Evolutionary conservation across 108 stramenopile species (phyloP).

Genomic region (Nitzschia palea): DNA sequence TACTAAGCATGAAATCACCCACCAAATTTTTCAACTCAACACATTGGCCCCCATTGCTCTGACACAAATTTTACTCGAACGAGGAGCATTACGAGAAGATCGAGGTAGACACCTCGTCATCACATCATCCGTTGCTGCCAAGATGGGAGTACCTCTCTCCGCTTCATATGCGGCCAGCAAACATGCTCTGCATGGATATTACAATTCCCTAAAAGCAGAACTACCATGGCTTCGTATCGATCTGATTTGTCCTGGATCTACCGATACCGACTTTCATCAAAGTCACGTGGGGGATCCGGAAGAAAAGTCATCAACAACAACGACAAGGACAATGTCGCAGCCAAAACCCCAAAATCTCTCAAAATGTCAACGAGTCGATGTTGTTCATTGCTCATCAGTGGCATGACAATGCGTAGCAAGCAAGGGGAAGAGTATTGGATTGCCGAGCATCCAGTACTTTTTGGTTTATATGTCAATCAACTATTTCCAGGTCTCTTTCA

Average conservation of each 20-base stretch:
- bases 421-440: constrained; percentile 53
- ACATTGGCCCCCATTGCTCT: constrained; percentile 41
- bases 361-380: constrained; percentile 69
- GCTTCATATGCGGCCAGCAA: constrained; percentile 70
- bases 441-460: constrained; percentile 57
- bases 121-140: constrained; percentile 58
- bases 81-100: constrained; percentile 12
- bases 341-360: constrained; percentile 20
- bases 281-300: background rate
- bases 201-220: constrained; percentile 56
- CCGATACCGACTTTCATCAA: constrained; percentile 53
- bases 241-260: constrained; percentile 62
- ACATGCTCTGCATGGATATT: constrained; percentile 67
- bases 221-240: constrained; percentile 48
- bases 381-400: constrained; percentile 39
- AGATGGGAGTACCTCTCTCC: constrained; percentile 57
- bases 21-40: constrained; percentile 41
- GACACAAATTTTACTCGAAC: constrained; percentile 27
- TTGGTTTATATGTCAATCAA: constrained; percentile 41
- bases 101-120: constrained; percentile 43
- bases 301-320: constrained; percentile 6
- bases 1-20: constrained; percentile 14
- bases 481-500: constrained; percentile 34
- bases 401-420: constrained; percentile 30
- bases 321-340: background rate